These are phyloP conservation scores for Pseudogymnoascus sp. DNA, from an alignment of 2,329 filamentous ascomycete species.

Conservation along the genomic window DNA sequence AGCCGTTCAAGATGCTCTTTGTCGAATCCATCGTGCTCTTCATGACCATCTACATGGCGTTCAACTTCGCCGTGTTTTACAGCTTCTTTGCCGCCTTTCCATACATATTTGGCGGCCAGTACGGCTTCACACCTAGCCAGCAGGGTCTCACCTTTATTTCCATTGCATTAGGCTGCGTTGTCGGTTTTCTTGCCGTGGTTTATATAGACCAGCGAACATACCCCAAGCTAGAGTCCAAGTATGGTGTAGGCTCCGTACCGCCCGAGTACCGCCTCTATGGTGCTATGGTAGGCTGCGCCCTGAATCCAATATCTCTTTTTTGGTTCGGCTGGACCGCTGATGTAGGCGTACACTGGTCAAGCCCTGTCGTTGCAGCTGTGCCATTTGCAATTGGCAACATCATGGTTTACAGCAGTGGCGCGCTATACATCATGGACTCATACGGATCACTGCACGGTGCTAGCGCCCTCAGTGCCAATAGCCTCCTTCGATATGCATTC, in stretches of 20 bases:
- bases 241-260: conserved; percentile 21
- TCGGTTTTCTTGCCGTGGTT: conserved; percentile 12
- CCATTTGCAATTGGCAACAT: conserved; percentile 9
- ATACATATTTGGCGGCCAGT: conserved; percentile 36
- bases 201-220: conserved; percentile 9
- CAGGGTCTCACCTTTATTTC: conserved; percentile 13
- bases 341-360: conserved; percentile 38
- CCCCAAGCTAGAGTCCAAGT: conserved; percentile 1
- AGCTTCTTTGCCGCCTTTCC: conserved; percentile 44
- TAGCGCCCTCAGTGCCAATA: conserved; percentile 8
- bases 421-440: conserved; percentile 8
- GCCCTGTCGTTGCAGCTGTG: conserved; percentile 29
- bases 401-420: conserved; percentile 30
- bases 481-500: conserved; percentile 8
- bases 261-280: conserved; percentile 49
- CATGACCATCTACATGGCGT: conserved; percentile 40
- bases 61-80: conserved; percentile 44
- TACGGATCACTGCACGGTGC: conserved; percentile 9
- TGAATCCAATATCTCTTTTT: conserved; percentile 42
- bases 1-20: conserved; percentile 48
- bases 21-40: conserved; percentile 56
- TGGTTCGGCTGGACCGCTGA: conserved; percentile 50
- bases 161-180: conserved; percentile 8
- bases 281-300: conserved; percentile 46
- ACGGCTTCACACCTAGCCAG: conserved; percentile 31